Evolutionary conservation across 257 asterid species (phyloP), one percentile per base, ranked within the genome.

Genomic region (Solanum appendiculatum): DNA sequence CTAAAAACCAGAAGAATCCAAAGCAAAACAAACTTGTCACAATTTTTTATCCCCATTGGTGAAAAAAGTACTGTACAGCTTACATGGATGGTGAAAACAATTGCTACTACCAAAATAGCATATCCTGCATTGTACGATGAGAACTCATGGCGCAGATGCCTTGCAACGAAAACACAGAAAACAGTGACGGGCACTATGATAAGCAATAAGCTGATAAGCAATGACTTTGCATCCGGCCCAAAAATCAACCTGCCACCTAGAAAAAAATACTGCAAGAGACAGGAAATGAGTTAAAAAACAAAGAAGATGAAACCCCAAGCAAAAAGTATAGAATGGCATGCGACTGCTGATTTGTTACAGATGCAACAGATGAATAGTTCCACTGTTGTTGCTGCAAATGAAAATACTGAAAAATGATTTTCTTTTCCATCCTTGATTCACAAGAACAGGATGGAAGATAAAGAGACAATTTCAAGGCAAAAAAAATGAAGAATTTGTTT

Each of bases 211-310:
- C 97, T 97, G 93, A 92, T 93, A 54, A 97, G 96, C 95, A 97
- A 90, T 16, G 99, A 95, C 91, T 92, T 94, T 36, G 99, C 99
- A 91, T 97, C 99, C 16, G 99, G 99, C 88, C 99, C 99, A 93
- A 97, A 95, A 64, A 97, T 94, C 95, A 97, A 91, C 91, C 99
- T 94, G 91, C 99, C 99, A 51, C 98, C 93, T 20, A 97, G 89
- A 87, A 93, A 93, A 91, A 97, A 97, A 34, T 93, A 94, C 99
- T 97, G 99, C 93, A 94, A 84, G 88, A 88, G 86, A 88, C 72
- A 48, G 56, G 69, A 48, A 48, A 81, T 48, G 85, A 81, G 85
- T 81, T 15, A 31, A 48, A 64, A 14, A 86, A 46, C 23, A 87
- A 88, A 85, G 46, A 73, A 70, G 88, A 86, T 82, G 82, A 88